Evolutionary conservation across 768 basidiomycete species (phyloP).

Genomic region (Pisolithus marmoratus): DNA sequence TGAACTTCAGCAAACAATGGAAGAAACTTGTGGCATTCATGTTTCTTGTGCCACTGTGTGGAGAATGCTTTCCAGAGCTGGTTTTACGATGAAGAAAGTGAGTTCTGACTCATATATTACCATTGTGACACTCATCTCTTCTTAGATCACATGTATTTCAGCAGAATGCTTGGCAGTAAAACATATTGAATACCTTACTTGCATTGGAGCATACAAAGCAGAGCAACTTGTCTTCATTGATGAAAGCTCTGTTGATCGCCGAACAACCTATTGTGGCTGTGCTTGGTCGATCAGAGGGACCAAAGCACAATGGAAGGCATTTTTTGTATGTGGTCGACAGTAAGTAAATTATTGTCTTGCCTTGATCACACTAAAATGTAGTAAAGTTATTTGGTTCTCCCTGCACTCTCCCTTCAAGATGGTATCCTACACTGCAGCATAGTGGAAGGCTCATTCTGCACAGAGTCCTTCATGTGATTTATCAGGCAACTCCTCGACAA

Average conservation of each 20-base stretch:
- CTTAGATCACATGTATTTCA: neutral
- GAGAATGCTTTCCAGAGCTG: neutral
- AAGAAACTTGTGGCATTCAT: neutral
- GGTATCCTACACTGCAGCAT: constrained; percentile 30
- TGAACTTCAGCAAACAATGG: neutral
- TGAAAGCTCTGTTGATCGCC: too few relatives aligned
- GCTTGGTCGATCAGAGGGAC: neutral
- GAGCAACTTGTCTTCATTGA: too few relatives aligned
- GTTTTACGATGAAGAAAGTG: constrained; percentile 6
- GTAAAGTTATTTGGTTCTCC: constrained; percentile 27
- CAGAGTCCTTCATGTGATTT: constrained; percentile 24
- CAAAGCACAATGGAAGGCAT: neutral
- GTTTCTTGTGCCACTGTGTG: constrained; percentile 1
- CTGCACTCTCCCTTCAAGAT: constrained; percentile 21
- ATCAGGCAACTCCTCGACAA: constrained; percentile 27
- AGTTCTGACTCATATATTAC: neutral
- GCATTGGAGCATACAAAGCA: constrained; percentile 2
- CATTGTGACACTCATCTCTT: neutral
- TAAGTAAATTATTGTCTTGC: neutral
- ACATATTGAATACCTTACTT: neutral
- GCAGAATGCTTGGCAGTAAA: neutral
- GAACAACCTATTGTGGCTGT: constrained; percentile 9
- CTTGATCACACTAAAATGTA: too few relatives aligned
- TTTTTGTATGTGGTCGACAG: constrained; percentile 17
- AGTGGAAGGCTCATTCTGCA: constrained; percentile 24